Evolutionary conservation across 2,329 filamentous ascomycete genomes (phyloP).

Genomic region (Didymella sp.): DNA sequence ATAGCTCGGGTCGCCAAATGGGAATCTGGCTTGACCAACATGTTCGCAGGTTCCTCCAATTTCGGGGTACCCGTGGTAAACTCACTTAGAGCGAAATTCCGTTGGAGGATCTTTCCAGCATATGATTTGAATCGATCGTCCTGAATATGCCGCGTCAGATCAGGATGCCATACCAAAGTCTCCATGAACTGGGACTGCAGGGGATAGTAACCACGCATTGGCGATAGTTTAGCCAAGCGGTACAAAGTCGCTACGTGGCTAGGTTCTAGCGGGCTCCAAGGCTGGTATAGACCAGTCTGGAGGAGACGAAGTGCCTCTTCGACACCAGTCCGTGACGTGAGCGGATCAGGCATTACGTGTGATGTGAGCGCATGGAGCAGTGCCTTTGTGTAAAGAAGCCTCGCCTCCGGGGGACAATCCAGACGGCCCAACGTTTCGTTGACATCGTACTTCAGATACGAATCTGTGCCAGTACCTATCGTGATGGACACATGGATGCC

Average conservation of each 20-base stretch:
- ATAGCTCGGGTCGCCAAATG: constrained; percentile 8
- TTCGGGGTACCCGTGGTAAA: neutral
- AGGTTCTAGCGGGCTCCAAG: constrained; percentile 33
- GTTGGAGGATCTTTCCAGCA: constrained; percentile 2
- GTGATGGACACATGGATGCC: constrained; percentile 54
- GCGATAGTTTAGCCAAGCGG: constrained; percentile 47
- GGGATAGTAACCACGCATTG: constrained; percentile 46
- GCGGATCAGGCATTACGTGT: constrained; percentile 61
- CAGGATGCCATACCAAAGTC: constrained; percentile 41
- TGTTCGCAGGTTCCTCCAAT: neutral
- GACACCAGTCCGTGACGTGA: constrained; percentile 66
- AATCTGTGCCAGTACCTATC: constrained; percentile 41
- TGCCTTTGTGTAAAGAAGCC: constrained; percentile 63
- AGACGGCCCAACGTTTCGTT: constrained; percentile 63
- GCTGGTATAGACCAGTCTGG: constrained; percentile 57
- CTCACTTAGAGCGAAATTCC: neutral
- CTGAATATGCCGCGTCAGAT: constrained; percentile 35
- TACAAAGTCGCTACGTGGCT: constrained; percentile 14
- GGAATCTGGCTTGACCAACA: neutral
- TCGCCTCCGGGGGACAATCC: constrained; percentile 64
- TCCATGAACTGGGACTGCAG: constrained; percentile 35
- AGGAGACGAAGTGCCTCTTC: constrained; percentile 65
- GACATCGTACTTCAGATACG: constrained; percentile 61
- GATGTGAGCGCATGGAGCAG: constrained; percentile 68
- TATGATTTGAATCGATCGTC: constrained; percentile 38